Conservation (phyloP, 2,329 filamentous ascomycete species). For the Stenocarpella maydis region DNA sequence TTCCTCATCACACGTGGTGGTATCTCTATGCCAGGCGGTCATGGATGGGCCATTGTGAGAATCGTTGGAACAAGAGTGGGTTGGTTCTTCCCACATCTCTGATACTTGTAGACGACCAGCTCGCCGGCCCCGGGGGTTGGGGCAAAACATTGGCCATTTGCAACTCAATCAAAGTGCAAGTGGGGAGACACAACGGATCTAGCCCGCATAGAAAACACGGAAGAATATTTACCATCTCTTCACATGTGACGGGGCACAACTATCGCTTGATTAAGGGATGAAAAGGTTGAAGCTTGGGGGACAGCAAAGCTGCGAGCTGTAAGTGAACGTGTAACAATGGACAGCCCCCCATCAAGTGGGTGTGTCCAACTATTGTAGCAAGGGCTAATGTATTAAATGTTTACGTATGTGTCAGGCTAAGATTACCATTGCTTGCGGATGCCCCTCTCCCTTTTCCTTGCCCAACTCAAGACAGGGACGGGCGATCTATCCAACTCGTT, state of each 20-base stretch:
- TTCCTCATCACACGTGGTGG: neutral
- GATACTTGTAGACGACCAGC: neutral
- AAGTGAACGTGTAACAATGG: neutral
- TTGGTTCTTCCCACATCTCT: neutral
- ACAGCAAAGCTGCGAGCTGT: neutral
- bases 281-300: neutral
- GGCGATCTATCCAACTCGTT: conserved; percentile 22
- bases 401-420: conserved; percentile 31
- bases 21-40: neutral
- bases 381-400: conserved; percentile 34
- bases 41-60: neutral
- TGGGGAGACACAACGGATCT: neutral
- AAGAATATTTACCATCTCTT: neutral
- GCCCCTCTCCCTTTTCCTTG: neutral
- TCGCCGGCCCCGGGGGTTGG: neutral
- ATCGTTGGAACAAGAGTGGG: neutral
- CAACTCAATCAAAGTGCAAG: neutral
- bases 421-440: conserved; percentile 12
- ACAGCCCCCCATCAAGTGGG: neutral
- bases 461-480: neutral
- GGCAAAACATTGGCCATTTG: neutral
- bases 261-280: neutral
- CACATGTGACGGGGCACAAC: no score
- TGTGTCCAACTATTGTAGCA: conserved; percentile 9
- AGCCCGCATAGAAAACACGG: neutral